Base-by-base conservation (phyloP, 306 rosid genomes). In the Pachyrhizus erosus region DNA sequence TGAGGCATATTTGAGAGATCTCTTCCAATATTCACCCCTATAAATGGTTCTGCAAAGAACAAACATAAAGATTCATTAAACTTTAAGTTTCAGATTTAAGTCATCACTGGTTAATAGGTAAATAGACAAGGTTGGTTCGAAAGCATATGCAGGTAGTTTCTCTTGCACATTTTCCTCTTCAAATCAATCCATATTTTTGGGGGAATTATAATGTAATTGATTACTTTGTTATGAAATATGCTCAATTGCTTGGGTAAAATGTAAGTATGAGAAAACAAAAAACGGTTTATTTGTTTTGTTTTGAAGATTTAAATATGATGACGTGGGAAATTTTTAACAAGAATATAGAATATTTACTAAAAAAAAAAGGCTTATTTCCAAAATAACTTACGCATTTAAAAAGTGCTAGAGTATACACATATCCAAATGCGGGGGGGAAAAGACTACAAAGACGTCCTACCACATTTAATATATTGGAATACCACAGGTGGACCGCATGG, bases 21-120 rank as follows among this genome's bases (percentile, higher is more conserved):
- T 24, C 93, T 93, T 70, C 97, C 97, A 62, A 91, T 91, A 58
- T 93, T 93, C 72, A 90, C 97, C 73, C 97, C 97, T 68, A 93
- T 73, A 52, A 87, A 90, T 24, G 92, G 86, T 77, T 83, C 97
- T 93, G 88, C 88, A 86, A 70, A 37, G 54, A 70, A 15, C 82
- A 88, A 86, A 62, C 57, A 71, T 12, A 18, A 74, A 13, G 55
- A 72, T 46, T 31, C 60, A 77, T 54, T 33, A 42, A 12, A 24
- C n/a, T n/a, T 48, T 37, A 46, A 27, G 20, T 61, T 61, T 61
- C 39, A 12, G 45, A 79, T 26, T 31, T 23, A 20, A 42, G 18
- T 80, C 64, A 20, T 52, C 31, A 52, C 40, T 8, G 9, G 33
- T 43, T 33, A 62, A 70, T 55, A 20, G 14, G 49, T 15, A 70